These are phyloP conservation scores for Hyphodiscus hymeniophilus DNA, from an alignment of 495 filamentous ascomycete species.

Conservation along the genomic window DNA sequence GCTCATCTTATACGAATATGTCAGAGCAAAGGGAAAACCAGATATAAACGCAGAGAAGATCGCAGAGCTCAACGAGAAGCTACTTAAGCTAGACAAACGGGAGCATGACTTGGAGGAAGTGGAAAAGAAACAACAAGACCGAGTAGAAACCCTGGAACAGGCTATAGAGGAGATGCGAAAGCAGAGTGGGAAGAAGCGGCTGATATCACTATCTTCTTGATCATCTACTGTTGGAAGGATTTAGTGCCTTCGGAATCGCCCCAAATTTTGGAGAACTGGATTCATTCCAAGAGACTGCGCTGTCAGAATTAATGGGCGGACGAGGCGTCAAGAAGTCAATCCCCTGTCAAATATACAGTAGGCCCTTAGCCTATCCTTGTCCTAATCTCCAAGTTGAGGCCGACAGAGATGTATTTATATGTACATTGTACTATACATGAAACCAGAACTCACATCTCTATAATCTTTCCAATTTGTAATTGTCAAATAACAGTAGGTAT, in stretches of 20 bases:
- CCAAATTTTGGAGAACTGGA: too few species aligned
- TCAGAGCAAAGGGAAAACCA: constrained; percentile 62
- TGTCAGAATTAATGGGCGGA: too few species aligned
- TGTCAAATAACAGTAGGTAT: neutral
- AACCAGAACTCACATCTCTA: neutral
- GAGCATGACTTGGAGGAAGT: constrained; percentile 58
- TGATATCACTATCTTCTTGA: constrained; percentile 2
- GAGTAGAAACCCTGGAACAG: constrained; percentile 60
- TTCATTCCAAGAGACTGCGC: too few species aligned
- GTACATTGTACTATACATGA: constrained; percentile 18
- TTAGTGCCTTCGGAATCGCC: too few species aligned
- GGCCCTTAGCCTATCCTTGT: too few species aligned
- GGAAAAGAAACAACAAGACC: constrained; percentile 46
- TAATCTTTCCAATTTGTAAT: neutral
- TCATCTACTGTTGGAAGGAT: too few species aligned
- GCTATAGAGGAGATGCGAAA: constrained; percentile 54
- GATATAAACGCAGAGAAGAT: constrained; percentile 57
- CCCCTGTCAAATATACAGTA: too few species aligned
- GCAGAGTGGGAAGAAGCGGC: constrained; percentile 38
- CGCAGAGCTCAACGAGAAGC: constrained; percentile 60
- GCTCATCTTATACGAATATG: constrained; percentile 80
- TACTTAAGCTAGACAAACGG: constrained; percentile 47
- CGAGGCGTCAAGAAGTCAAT: too few species aligned
- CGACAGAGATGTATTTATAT: constrained; percentile 4
- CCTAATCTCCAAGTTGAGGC: neutral